Conservation (phyloP, 2,329 filamentous ascomycete species). For the Phaeosphaeria sp. region DNA sequence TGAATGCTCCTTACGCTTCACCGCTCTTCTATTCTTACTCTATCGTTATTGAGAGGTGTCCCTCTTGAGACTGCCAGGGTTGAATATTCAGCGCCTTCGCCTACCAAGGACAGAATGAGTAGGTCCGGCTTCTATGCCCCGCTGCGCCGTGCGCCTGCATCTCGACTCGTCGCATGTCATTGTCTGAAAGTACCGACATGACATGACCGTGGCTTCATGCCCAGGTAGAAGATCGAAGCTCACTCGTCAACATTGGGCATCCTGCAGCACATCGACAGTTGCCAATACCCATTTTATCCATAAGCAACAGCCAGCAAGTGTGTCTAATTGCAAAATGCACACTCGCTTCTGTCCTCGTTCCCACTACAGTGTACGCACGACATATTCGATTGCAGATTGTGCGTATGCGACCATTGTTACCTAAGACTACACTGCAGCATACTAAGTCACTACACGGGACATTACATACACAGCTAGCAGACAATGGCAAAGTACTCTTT, state of each 20-base stretch:
- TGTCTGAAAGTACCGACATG: slow-evolving; percentile 16
- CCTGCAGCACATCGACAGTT: slow-evolving; percentile 34
- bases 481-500: slow-evolving; percentile 9
- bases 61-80: slow-evolving; percentile 18
- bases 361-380: slow-evolving; percentile 43
- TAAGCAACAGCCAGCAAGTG: slow-evolving; percentile 29
- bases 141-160: slow-evolving; percentile 31
- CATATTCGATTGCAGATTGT: slow-evolving; percentile 43
- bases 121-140: slow-evolving; percentile 18
- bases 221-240: not conserved
- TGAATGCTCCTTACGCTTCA: slow-evolving; percentile 21
- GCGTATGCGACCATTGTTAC: slow-evolving; percentile 33
- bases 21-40: slow-evolving; percentile 45
- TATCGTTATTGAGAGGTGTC: slow-evolving; percentile 5
- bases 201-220: not conserved
- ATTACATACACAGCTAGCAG: slow-evolving; percentile 15
- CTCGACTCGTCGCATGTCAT: slow-evolving; percentile 14
- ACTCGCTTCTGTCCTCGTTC: not conserved
- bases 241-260: slow-evolving; percentile 27
- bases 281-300: slow-evolving; percentile 27
- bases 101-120: not conserved
- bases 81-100: slow-evolving; percentile 2
- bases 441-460: slow-evolving; percentile 29
- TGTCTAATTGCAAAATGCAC: not conserved
- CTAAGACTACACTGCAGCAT: slow-evolving; percentile 41